Conservation (phyloP, 441 rosid species). For the Populus hybrid region DNA sequence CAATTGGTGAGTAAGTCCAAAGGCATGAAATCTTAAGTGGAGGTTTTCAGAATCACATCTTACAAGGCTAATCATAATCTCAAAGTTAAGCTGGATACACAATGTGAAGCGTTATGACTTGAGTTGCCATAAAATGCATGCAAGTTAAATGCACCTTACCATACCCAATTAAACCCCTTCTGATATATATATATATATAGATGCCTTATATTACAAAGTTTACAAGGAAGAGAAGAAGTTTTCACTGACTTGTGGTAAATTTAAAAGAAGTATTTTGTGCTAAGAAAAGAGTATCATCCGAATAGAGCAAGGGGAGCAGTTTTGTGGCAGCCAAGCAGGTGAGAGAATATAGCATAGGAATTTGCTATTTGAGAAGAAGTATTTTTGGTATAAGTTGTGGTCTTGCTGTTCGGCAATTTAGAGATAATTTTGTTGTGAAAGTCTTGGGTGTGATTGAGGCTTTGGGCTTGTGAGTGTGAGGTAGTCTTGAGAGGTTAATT, state of each 20-base stretch:
- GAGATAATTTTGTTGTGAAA: background rate
- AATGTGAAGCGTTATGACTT: background rate
- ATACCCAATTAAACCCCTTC: background rate
- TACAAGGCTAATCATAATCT: background rate
- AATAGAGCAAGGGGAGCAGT: background rate
- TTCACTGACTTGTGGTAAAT: no score
- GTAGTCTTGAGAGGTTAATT: no score
- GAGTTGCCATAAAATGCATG: background rate
- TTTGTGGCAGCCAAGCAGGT: background rate
- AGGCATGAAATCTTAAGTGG: no score
- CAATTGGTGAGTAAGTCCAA: background rate
- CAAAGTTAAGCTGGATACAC: background rate
- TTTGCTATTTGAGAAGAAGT: background rate
- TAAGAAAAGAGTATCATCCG: background rate
- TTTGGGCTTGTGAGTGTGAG: background rate
- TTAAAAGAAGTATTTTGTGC: background rate
- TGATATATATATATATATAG: background rate
- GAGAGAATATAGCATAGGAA: background rate
- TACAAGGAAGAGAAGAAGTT: no score
- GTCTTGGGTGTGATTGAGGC: background rate
- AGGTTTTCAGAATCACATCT: no score
- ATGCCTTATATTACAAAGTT: no score
- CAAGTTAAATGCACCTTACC: background rate
- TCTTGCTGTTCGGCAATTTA: background rate
- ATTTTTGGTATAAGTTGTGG: background rate